These are phyloP conservation scores for Acarospora socialis DNA, from an alignment of 2,329 filamentous ascomycete species.

Conservation along the genomic window DNA sequence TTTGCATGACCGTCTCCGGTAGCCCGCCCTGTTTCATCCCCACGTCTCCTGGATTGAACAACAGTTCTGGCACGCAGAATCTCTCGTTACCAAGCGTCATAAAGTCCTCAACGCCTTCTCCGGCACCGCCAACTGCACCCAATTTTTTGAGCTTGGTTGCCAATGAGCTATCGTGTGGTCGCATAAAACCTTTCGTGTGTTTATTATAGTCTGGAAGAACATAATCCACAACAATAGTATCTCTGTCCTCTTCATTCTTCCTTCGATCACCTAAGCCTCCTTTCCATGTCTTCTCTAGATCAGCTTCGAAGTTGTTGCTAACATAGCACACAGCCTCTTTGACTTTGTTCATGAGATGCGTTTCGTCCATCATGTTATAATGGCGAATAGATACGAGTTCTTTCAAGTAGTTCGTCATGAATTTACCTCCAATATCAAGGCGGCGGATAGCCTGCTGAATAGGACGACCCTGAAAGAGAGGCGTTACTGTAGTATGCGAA, in stretches of 20 bases:
- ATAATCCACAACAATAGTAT: constrained; percentile 67
- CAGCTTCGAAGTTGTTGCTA: constrained; percentile 56
- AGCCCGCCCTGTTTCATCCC: constrained; percentile 74
- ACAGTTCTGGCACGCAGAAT: constrained; percentile 75
- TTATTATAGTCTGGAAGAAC: constrained; percentile 69
- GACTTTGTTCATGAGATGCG: constrained; percentile 86
- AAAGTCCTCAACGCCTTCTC: constrained; percentile 53
- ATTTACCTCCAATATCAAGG: constrained; percentile 82
- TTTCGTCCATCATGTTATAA: constrained; percentile 91
- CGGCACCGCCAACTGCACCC: constrained; percentile 32
- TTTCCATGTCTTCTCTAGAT: constrained; percentile 78
- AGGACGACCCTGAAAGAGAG: constrained; percentile 65
- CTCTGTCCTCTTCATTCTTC: constrained; percentile 22
- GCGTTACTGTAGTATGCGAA: constrained; percentile 82
- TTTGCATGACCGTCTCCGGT: constrained; percentile 68
- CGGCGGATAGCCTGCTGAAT: constrained; percentile 69
- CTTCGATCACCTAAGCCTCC: constrained; percentile 49
- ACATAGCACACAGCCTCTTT: constrained; percentile 85
- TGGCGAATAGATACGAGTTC: constrained; percentile 80
- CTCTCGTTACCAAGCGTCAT: constrained; percentile 83
- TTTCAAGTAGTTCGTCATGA: constrained; percentile 84
- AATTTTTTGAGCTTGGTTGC: constrained; percentile 39
- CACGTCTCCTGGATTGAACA: constrained; percentile 77
- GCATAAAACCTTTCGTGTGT: constrained; percentile 51
- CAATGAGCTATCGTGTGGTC: constrained; percentile 59